A percentile compares a stretch with the other conserved stretches of the same genome.
Evolutionary conservation across 1,284 basidiomycete genomes (phyloP).

Genomic region (Irpex sp.): DNA sequence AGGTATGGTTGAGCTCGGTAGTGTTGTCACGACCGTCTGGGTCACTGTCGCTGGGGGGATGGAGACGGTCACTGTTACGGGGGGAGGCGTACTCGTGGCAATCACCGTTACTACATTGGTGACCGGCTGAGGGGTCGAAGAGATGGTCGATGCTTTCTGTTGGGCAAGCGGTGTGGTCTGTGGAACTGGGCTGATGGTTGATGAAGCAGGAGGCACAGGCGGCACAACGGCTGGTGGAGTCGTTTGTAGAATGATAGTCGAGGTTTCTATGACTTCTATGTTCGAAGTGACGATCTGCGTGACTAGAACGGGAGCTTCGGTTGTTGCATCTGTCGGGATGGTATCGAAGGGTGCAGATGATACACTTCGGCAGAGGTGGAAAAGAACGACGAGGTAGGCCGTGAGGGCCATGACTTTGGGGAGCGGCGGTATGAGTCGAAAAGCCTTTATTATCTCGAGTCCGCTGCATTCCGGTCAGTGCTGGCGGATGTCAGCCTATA

Average conservation of each 20-base stretch:
- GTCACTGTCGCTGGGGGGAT: constrained; percentile 31
- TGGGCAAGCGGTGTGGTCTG: not conserved
- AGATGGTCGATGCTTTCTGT: not conserved
- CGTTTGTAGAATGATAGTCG: constrained; percentile 12
- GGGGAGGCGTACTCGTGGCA: constrained; percentile 25
- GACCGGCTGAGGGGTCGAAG: constrained; percentile 9
- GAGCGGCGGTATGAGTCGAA: not conserved
- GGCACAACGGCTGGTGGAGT: not conserved
- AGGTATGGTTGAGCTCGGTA: constrained; percentile 10
- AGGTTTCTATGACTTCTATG: constrained; percentile 11
- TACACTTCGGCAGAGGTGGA: constrained; percentile 3
- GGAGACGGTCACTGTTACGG: constrained; percentile 31
- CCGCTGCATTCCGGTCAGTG: not conserved
- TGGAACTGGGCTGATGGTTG: not conserved
- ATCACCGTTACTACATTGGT: constrained; percentile 21
- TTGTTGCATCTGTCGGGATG: not conserved
- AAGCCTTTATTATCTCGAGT: not conserved
- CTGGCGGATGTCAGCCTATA: not conserved
- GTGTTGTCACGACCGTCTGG: constrained; percentile 23
- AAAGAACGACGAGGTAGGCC: constrained; percentile 15
- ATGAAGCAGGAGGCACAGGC: not conserved
- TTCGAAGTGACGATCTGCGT: constrained; percentile 19
- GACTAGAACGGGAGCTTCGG: constrained; percentile 9
- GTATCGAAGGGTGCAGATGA: not conserved
- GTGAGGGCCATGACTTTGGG: constrained; percentile 20